phyloP scores from a whole-genome alignment of 2,329 filamentous ascomycete genomes.

The Pyricularia sp. region DNA sequence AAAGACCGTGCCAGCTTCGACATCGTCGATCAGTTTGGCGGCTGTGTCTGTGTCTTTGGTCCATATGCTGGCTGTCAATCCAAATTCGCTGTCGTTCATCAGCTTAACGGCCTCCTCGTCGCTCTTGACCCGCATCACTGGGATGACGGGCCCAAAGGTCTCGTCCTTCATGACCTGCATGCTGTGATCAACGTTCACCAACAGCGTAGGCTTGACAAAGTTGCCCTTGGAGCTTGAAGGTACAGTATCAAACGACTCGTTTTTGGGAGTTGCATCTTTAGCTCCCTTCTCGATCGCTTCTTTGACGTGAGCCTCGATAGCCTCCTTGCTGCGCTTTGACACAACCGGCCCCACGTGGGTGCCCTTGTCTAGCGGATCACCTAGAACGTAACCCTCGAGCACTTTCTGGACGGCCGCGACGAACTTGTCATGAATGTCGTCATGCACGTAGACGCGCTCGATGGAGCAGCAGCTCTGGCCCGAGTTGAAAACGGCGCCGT shows the following conservation, averaged over 20 bases:
- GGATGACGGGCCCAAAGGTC: slow-evolving; percentile 89
- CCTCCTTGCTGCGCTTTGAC: slow-evolving; percentile 66
- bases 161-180: slow-evolving; percentile 91
- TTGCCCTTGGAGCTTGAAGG: slow-evolving; percentile 61
- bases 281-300: slow-evolving; percentile 80
- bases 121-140: slow-evolving; percentile 74
- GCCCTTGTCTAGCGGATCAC: slow-evolving; percentile 71
- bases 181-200: slow-evolving; percentile 68
- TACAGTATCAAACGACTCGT: slow-evolving; percentile 63
- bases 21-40: slow-evolving; percentile 64
- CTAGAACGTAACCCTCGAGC: slow-evolving; percentile 71
- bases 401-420: slow-evolving; percentile 72
- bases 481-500: slow-evolving; percentile 94
- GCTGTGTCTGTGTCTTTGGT: slow-evolving; percentile 75
- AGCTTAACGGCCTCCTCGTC: slow-evolving; percentile 73
- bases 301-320: slow-evolving; percentile 69
- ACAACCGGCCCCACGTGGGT: slow-evolving; percentile 87
- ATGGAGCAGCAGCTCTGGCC: slow-evolving; percentile 96
- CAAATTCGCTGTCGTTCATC: slow-evolving; percentile 95
- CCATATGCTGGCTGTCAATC: slow-evolving; percentile 94
- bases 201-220: slow-evolving; percentile 77
- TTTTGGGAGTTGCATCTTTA: slow-evolving; percentile 73
- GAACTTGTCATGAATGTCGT: slow-evolving; percentile 75
- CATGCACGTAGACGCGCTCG: slow-evolving; percentile 85
- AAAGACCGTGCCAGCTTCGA: slow-evolving; percentile 93